Evolutionary conservation across 2,329 filamentous ascomycete genomes (phyloP), one percentile per base, ranked within the genome.

Genomic region (Dactylellina cionopaga): DNA sequence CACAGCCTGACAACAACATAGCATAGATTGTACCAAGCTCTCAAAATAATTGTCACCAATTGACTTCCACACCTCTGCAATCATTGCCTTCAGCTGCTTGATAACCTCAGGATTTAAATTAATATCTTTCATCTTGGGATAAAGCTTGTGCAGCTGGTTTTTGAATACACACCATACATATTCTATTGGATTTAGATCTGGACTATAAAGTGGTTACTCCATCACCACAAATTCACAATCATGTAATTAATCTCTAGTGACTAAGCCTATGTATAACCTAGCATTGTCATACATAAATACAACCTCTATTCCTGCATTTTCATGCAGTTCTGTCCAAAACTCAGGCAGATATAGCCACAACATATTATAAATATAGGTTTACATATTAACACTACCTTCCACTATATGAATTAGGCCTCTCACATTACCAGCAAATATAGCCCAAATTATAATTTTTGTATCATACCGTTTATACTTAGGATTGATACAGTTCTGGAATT

Each of bases 281-380:
- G 25, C n/a, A 49, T 49, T 49, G n/a, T 49, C n/a, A 31, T 31
- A 15, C 33, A 54, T 54, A 15, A 54, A 54, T 47, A 47, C n/a
- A n/a, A n/a, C n/a, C n/a, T n/a, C n/a, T n/a, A n/a, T n/a, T n/a
- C 29, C 31, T 35, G 31, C 31, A 35, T 6, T 35, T 35, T 35
- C 31, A 35, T 13, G 31, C 31, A 35, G 13, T 35, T 35, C 31
- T 35, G 31, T 6, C 31, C 31, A 35, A 35, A 35, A 35, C 13
- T 35, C 31, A 35, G 31, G 31, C 6, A 35, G 31, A 35, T 35
- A 35, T 35, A n/a, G n/a, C n/a, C n/a, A n/a, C n/a, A n/a, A n/a
- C n/a, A n/a, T n/a, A n/a, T n/a, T n/a, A n/a, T n/a, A n/a, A n/a
- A n/a, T n/a, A n/a, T n/a, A n/a, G n/a, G n/a, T n/a, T n/a, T n/a